These are phyloP conservation scores for Dichotomopilus funicola DNA, from an alignment of 2,329 filamentous ascomycete genomes.

Conservation along the genomic window DNA sequence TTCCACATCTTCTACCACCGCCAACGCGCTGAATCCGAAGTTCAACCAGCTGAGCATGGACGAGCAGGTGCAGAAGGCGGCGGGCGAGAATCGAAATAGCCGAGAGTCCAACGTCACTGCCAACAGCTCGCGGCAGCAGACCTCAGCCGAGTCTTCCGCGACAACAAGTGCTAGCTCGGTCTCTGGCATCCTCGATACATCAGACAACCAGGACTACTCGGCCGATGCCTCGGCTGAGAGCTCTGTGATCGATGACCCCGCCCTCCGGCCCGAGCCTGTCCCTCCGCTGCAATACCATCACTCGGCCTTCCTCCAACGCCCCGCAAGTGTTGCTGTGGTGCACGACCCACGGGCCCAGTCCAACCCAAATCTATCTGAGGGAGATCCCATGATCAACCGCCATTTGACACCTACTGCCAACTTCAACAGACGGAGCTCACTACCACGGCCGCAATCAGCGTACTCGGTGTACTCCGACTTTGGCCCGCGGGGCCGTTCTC, in stretches of 20 bases:
- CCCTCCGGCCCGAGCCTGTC: constrained; percentile 36
- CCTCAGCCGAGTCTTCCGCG: constrained; percentile 46
- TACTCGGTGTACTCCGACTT: constrained; percentile 71
- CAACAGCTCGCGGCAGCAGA: constrained; percentile 43
- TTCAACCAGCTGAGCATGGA: constrained; percentile 29
- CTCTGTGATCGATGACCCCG: constrained; percentile 42
- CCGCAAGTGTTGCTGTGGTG: constrained; percentile 36
- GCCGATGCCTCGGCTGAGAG: constrained; percentile 44
- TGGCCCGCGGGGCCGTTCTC: constrained; percentile 56
- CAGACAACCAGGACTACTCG: constrained; percentile 35
- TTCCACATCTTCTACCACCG: constrained; percentile 6
- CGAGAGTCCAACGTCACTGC: constrained; percentile 47
- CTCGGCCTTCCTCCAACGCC: constrained; percentile 38
- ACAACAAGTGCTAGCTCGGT: constrained; percentile 52
- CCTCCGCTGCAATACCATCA: constrained; percentile 59
- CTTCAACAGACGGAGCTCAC: constrained; percentile 48
- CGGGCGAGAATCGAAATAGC: constrained; percentile 41
- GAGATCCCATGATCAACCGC: constrained; percentile 47
- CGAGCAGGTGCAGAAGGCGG: constrained; percentile 28
- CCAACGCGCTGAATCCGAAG: constrained; percentile 25
- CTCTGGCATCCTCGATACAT: constrained; percentile 43
- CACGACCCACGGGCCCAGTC: constrained; percentile 40
- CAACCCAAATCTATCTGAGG: constrained; percentile 47
- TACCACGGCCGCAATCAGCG: constrained; percentile 66
- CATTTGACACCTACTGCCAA: constrained; percentile 56